These are phyloP conservation scores for Meira miltonrushii DNA, from an alignment of 1,284 basidiomycete species.

Conservation along the genomic window DNA sequence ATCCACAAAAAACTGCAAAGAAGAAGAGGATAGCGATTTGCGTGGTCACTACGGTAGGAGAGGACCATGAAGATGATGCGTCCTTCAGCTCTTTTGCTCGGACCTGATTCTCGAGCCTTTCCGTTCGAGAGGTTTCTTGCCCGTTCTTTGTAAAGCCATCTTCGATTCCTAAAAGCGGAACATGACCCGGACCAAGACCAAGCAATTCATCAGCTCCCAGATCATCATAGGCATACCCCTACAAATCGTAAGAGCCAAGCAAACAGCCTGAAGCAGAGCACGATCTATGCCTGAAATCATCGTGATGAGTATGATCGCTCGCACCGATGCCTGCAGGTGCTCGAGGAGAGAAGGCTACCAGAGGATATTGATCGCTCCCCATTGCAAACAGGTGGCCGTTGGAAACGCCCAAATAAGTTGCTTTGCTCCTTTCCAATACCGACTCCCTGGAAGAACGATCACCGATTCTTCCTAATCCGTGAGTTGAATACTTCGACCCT, in stretches of 20 bases:
- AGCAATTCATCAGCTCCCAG: no score
- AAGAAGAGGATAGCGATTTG: conserved; percentile 29
- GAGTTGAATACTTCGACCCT: background rate
- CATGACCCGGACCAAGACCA: no score
- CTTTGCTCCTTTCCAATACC: background rate
- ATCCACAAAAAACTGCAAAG: conserved; percentile 25
- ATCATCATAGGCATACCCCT: no score
- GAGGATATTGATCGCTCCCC: conserved; percentile 33
- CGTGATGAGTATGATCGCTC: no score
- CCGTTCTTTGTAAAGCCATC: no score
- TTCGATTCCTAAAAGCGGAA: conserved; percentile 66
- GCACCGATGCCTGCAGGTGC: background rate
- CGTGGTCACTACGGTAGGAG: conserved; percentile 16
- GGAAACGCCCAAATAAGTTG: conserved; percentile 39
- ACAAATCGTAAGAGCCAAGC: no score
- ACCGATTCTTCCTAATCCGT: background rate
- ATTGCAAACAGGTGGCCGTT: conserved; percentile 43
- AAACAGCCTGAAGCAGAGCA: no score
- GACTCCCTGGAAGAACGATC: conserved; percentile 16
- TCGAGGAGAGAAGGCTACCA: conserved; percentile 29
- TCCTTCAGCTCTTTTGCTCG: no score
- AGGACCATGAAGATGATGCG: background rate
- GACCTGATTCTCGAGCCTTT: no score
- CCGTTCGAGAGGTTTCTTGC: no score
- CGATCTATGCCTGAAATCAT: no score